Evolutionary conservation across 164 flowering plant genomes (phyloP).

Genomic region (Magnolia kwangsiensis): DNA sequence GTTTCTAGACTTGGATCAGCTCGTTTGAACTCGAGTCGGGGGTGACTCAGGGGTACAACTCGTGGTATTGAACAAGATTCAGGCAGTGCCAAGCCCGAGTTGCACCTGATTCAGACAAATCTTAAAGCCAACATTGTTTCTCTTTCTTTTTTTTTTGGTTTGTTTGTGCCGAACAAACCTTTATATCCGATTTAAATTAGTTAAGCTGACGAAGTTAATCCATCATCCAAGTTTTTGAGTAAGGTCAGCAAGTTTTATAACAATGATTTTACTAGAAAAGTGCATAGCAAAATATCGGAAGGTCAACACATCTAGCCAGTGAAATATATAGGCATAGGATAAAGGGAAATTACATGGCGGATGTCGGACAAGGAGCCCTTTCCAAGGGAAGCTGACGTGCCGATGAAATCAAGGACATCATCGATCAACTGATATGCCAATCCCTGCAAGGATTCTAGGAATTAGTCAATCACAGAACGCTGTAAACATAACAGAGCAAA

Average conservation of each 20-base stretch:
- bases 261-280: too few species aligned
- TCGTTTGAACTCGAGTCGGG: too few species aligned
- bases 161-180: too few species aligned
- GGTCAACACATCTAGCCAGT: background rate
- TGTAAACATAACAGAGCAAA: background rate
- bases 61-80: too few species aligned
- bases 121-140: too few species aligned
- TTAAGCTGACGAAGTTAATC: background rate
- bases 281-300: background rate
- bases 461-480: background rate
- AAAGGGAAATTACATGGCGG: slow-evolving; percentile 58
- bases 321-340: background rate
- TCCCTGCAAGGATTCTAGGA: slow-evolving; percentile 50
- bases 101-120: too few species aligned
- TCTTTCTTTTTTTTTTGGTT: too few species aligned
- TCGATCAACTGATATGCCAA: slow-evolving; percentile 92
- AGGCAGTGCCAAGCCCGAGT: too few species aligned
- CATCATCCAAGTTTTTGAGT: background rate
- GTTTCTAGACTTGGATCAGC: too few species aligned
- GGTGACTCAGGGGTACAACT: too few species aligned
- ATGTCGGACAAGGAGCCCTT: slow-evolving; percentile 94
- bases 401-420: slow-evolving; percentile 92
- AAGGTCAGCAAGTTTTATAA: background rate
- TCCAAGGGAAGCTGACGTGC: slow-evolving; percentile 94
- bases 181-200: too few species aligned